Evolutionary conservation across 2,329 filamentous ascomycete species (phyloP).

Genomic region (Fusarium redolens): DNA sequence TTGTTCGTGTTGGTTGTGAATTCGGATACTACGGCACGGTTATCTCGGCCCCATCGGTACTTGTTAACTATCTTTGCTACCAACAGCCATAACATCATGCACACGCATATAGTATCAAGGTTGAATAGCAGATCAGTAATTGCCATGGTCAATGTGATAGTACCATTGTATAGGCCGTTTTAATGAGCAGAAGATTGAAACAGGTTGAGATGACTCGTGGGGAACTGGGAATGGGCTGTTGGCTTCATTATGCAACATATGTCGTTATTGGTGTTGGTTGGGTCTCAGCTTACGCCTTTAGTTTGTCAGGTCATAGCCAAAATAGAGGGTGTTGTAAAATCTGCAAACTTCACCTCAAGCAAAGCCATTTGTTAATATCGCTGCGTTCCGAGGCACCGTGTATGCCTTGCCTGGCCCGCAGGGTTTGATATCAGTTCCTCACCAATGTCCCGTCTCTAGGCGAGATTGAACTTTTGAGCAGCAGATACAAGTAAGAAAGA

Average conservation of each 20-base stretch:
- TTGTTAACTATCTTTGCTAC: neutral
- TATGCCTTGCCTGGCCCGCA: too few species aligned
- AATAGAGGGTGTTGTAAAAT: too few species aligned
- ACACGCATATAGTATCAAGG: too few species aligned
- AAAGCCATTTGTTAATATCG: too few species aligned
- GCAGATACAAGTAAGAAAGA: too few species aligned
- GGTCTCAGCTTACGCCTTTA: neutral
- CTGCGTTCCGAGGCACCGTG: too few species aligned
- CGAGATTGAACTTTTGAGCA: too few species aligned
- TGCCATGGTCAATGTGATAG: fast-evolving
- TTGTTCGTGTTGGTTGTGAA: neutral
- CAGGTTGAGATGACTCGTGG: fast-evolving
- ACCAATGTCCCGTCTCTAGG: too few species aligned
- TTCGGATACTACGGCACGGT: neutral
- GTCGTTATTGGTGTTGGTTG: fast-evolving
- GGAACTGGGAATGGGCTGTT: fast-evolving
- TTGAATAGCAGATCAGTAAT: neutral
- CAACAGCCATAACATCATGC: neutral
- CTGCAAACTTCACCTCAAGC: too few species aligned
- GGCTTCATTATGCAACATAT: fast-evolving
- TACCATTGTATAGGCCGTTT: neutral
- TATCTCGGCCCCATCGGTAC: neutral
- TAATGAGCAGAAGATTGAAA: fast-evolving
- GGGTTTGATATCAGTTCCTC: too few species aligned
- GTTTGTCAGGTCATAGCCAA: neutral